Base-by-base conservation (phyloP, 768 basidiomycete species). In the Xanthoconium stramineum region DNA sequence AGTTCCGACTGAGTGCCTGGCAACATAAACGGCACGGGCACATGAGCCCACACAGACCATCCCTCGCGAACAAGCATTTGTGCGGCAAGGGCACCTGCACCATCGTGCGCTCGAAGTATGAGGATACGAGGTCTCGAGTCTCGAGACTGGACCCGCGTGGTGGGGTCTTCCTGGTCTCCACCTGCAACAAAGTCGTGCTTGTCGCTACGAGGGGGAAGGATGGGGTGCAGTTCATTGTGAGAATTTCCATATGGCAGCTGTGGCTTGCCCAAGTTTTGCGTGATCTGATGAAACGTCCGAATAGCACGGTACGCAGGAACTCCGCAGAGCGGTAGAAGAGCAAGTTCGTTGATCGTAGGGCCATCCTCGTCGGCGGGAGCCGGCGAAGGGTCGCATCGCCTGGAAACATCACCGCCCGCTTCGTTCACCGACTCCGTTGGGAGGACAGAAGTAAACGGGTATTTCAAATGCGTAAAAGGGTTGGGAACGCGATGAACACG, bases 231-330 rank as follows among this genome's bases (percentile, higher is more conserved):
- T 43, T 69, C 67, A n/a, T 62, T 61, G 40, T 71, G 65, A 50
- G 62, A 65, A 20, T 63, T 52, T 5, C 59, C 71, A 29, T 62
- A 62, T n/a, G 55, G 61, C 13, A 72, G 52, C 56, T 53, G 65
- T 47, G 60, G 52, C 48, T 53, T 65, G 6, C 64, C 66, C 57
- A 65, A 48, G n/a, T 56, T 54, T 38, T 59, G 58, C 13, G 69
- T 73, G 14, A 73, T 70, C 39, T 62, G 71, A 24, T 78, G 73
- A 58, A 88, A 82, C 0, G 88, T 87, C 43, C 88, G 83, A 10
- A 93, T 78, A 1, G 91, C 91, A 14, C 94, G 84, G 63, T 91
- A 85, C 0, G 93, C 91, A n/a, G 86, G 79, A 28, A 96, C 75
- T 4, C 89, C 94, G 44, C 83, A 83, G 3, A 92, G 74, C 3